These are phyloP conservation scores for Cyberlindnera bimundalis DNA, from an alignment of 805 yeast genomes.

Conservation along the genomic window DNA sequence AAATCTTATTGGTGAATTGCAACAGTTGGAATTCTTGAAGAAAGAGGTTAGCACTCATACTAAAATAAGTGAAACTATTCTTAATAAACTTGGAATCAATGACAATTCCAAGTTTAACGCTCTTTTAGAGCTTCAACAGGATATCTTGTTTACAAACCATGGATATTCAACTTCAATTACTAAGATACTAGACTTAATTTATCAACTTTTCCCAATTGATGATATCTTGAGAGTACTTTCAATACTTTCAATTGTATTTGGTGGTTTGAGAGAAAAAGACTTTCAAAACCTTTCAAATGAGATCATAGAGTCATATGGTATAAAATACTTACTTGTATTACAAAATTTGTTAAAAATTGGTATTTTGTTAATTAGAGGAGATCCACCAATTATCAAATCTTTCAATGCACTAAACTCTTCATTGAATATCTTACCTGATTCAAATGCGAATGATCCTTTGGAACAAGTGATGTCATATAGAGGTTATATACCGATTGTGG, in stretches of 20 bases:
- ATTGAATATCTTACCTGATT: slow-evolving; percentile 40
- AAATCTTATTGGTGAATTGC: slow-evolving; percentile 66
- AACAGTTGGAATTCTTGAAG: slow-evolving; percentile 64
- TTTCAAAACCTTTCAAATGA: slow-evolving; percentile 51
- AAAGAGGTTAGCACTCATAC: slow-evolving; percentile 71
- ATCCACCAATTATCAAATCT: slow-evolving; percentile 34
- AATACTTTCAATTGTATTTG: slow-evolving; percentile 57
- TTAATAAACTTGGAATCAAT: slow-evolving; percentile 29
- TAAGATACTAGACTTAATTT: slow-evolving; percentile 48
- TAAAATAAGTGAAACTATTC: slow-evolving; percentile 63
- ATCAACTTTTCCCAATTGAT: slow-evolving; percentile 31
- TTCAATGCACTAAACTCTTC: slow-evolving; percentile 27
- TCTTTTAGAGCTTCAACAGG: slow-evolving; percentile 64
- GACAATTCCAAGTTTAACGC: slow-evolving; percentile 35
- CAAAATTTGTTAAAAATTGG: slow-evolving; percentile 47
- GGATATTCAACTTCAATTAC: slow-evolving; percentile 35
- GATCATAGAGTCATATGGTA: slow-evolving; percentile 63
- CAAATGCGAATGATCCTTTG: slow-evolving; percentile 7
- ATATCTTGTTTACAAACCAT: slow-evolving; percentile 52
- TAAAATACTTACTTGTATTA: slow-evolving; percentile 44
- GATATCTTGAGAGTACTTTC: slow-evolving; percentile 51
- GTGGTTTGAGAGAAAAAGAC: slow-evolving; percentile 68
- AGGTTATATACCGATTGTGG: slow-evolving; percentile 74
- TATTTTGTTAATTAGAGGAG: slow-evolving; percentile 33
- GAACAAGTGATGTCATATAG: slow-evolving; percentile 42